These are phyloP conservation scores for Scutellaria barbata DNA, from an alignment of 257 asterid genomes.

Conservation along the genomic window DNA sequence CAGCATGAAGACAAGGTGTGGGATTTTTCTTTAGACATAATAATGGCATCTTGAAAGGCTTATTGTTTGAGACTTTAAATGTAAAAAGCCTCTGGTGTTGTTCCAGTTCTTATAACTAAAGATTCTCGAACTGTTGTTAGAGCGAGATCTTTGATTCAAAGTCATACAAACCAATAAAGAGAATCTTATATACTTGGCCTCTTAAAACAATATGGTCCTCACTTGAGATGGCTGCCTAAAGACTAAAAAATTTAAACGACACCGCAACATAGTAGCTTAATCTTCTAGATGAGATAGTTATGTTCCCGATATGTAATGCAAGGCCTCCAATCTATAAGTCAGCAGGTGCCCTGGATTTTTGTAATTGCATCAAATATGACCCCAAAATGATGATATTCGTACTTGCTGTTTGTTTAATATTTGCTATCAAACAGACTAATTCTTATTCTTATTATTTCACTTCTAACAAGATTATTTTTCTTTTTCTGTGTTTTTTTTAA, in stretches of 20 bases:
- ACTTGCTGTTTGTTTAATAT: not conserved
- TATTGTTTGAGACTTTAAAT: not conserved
- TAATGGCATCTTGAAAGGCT: not conserved
- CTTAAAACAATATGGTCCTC: not conserved
- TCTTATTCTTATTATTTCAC: not conserved
- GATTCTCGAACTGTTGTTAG: not conserved
- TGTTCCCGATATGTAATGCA: not conserved
- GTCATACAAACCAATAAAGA: not conserved
- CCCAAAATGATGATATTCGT: not conserved
- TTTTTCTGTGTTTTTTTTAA: not conserved
- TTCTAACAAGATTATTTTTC: not conserved
- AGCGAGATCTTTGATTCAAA: conserved; percentile 5
- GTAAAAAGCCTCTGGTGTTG: not conserved
- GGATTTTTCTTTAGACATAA: conserved; percentile 21
- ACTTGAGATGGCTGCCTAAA: not conserved
- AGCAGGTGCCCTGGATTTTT: not conserved
- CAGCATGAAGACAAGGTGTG: conserved; percentile 93
- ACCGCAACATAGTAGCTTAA: not conserved
- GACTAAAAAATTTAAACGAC: not conserved
- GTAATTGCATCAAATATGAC: conserved; percentile 6
- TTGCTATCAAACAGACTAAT: not conserved
- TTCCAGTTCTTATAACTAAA: not conserved
- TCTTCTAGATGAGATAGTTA: not conserved
- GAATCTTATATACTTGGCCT: not conserved
- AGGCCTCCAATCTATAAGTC: not conserved